phyloP scores from a whole-genome alignment of 139 green algal species.

The Ettlia oleoabundans region DNA sequence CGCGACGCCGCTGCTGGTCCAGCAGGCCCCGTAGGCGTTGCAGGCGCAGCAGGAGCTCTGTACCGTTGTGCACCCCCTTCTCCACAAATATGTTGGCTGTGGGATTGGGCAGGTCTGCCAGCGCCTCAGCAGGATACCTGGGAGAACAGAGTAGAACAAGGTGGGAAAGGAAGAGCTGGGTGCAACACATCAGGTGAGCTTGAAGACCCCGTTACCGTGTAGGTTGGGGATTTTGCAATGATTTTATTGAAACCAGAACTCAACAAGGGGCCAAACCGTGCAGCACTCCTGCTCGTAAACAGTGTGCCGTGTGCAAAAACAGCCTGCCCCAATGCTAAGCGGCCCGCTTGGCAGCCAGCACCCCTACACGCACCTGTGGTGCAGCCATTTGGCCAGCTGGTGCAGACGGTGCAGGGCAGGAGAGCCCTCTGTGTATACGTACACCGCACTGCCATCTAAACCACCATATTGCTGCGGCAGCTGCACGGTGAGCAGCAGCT shows the following conservation, averaged over 20 bases:
- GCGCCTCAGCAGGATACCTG: conserved; percentile 29
- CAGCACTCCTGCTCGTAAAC: too few species aligned
- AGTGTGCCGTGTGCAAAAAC: too few species aligned
- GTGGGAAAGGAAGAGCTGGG: neutral
- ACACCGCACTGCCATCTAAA: conserved; percentile 59
- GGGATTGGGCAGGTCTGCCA: conserved; percentile 20
- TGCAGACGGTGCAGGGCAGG: conserved; percentile 51
- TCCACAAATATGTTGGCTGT: conserved; percentile 64
- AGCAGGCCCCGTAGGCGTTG: conserved; percentile 27
- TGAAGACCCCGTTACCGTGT: neutral
- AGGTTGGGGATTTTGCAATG: too few species aligned
- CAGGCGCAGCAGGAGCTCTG: conserved; percentile 54
- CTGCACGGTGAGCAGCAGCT: conserved; percentile 63
- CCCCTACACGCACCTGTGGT: neutral
- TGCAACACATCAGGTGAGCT: neutral
- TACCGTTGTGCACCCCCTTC: conserved; percentile 37
- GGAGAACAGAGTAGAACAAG: neutral
- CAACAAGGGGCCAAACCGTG: too few species aligned
- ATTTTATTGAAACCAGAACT: too few species aligned
- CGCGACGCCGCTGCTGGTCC: neutral
- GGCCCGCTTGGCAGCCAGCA: neutral
- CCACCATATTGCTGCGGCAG: conserved; percentile 42
- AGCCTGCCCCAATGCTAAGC: too few species aligned
- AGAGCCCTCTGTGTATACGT: conserved; percentile 78
- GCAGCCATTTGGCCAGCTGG: conserved; percentile 32